phyloP scores from a whole-genome alignment of 805 yeast genomes.

The Starmerella sp. region DNA sequence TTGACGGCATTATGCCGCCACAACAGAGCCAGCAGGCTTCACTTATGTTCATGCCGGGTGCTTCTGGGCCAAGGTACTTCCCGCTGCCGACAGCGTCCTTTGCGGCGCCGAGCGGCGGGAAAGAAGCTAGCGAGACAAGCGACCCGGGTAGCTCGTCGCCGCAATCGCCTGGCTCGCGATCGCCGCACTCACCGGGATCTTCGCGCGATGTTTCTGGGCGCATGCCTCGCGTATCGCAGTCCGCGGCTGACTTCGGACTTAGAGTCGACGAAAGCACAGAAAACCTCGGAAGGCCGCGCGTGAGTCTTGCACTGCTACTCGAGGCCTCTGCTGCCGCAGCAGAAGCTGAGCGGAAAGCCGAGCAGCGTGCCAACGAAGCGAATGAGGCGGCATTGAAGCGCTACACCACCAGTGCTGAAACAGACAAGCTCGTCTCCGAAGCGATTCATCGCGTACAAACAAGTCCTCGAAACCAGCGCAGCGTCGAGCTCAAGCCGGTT shows the following conservation, averaged over 20 bases:
- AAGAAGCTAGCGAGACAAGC: neutral
- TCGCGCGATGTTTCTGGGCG: neutral
- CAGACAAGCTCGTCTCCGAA: conserved; percentile 16
- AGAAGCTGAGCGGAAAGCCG: conserved; percentile 11
- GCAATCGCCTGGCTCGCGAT: neutral
- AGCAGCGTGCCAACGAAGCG: conserved; percentile 1
- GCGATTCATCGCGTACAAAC: conserved; percentile 16
- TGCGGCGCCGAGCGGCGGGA: neutral
- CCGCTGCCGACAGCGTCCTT: neutral
- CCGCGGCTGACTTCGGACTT: neutral
- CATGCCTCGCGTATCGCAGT: neutral
- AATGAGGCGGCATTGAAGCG: neutral
- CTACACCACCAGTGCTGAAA: conserved; percentile 5
- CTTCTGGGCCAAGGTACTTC: neutral
- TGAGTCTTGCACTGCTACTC: conserved; percentile 13
- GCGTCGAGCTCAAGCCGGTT: conserved; percentile 10
- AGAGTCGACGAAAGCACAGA: neutral
- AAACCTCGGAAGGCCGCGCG: conserved; percentile 4
- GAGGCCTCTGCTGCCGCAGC: conserved; percentile 19
- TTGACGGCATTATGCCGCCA: neutral
- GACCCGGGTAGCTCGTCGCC: neutral
- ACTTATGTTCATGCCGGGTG: neutral
- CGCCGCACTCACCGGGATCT: conserved; percentile 1
- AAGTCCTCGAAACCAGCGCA: conserved; percentile 7
- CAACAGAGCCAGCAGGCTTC: neutral